Evolutionary conservation across 768 basidiomycete genomes (phyloP), one percentile per base, ranked within the genome.

Genomic region (Clathrus columnatus): DNA sequence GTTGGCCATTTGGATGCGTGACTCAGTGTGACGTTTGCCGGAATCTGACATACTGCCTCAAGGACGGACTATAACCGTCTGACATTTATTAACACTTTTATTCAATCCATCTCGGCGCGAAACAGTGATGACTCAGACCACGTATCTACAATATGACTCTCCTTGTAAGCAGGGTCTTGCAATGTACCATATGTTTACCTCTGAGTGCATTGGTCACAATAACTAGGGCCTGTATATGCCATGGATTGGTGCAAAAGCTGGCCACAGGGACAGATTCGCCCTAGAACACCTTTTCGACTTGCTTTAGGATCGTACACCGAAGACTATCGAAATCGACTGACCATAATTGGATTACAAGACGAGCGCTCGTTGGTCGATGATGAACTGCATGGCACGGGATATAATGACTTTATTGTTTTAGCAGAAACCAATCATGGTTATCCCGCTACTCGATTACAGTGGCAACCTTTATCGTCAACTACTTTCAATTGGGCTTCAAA

Each of bases 371-470:
- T 92, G 11, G 85, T 87, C 3, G 87, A 90, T 62, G 87, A 91
- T 61, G 85, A 91, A 64, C 87, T 81, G 63, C 89, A 90, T 64
- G 49, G 50, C 21, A 46, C 24, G 21, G 41, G 44, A 41, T 48
- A 48, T 46, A 79, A 86, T 7, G 89, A 94, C 71, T 96, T 95
- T 66, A 82, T 85, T 41, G 85, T 85, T 5, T 78, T 94, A 20
- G 91, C 90, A 57, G 84, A 89, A 61, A 82, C 85, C 1, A 79
- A 82, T 60, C 88, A 96, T 60, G 86, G 89, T 45, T 97, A 95
- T 71, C 96, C 96, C 17, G 90, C 91, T 8, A 97, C 93, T 14
- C 87, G 83, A 67, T 70, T 97, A 48, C 91, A 87, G 63, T 98
- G 93, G 89, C 92, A 96, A 61, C 96, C 96, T 17, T 77, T 79